Evolutionary conservation across 371 early-diverging fungal species (phyloP), one percentile per base, ranked within the genome.

Genomic region (Actinomucor elegans): DNA sequence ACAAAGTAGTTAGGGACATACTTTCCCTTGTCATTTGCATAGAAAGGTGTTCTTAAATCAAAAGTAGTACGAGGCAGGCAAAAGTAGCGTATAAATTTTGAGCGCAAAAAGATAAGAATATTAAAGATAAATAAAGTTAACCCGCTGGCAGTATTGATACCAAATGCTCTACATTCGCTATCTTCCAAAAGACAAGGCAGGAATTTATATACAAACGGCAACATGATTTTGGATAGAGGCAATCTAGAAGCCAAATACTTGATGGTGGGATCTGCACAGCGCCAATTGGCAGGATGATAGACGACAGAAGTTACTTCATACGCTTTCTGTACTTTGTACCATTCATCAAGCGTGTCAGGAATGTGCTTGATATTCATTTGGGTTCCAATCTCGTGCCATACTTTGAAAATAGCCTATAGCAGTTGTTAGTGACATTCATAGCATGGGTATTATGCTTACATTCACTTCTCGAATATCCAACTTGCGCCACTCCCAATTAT

Each of bases 311-410:
- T 43, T 1, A 24, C 14, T 28, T 51, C 59, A 17, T 59, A 64
- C 14, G 45, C 40, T 43, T 75, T 61, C 33, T 67, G 52, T 43
- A 77, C 72, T 8, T 46, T 48, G 4, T 23, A 35, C 40, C 82
- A 56, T n/a, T 66, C 77, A 18, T 75, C 68, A 3, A 63, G n/a
- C 6, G 78, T 68, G 9, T 59, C 57, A 2, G 81, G 84, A 28
- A 84, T 81, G 57, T 75, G 67, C 48, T 77, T 62, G 27, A 84
- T 80, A 5, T 67, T 61, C 79, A 81, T 75, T 12, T 58, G 42
- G 12, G 42, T 43, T 1, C 78, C 78, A 45, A 68, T 50, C 32
- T 64, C 55, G 23, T 57, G 59, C 81, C 81, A 83, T 0, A 76
- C 50, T 18, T 59, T 73, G 31, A 64, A 76, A 26, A 65, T 54